Base-by-base conservation (phyloP, 1,284 basidiomycete genomes). In the Rhodotorula sp. region DNA sequence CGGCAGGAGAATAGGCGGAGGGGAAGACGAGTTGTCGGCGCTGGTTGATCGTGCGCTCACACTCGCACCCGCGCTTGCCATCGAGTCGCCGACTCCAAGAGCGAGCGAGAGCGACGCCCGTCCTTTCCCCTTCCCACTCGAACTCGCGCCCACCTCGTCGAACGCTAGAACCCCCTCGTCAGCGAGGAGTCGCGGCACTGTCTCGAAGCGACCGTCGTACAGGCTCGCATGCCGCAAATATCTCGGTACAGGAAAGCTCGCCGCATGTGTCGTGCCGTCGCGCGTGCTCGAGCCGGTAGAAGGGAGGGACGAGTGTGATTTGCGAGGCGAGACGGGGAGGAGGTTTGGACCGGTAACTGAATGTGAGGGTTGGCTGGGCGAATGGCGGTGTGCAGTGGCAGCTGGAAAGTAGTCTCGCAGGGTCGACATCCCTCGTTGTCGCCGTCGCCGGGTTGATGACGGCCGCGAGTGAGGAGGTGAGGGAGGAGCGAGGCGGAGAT, bases 1-100 rank as follows among this genome's bases (percentile, higher is more conserved):
- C 27, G 90, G 91, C n/a, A 92, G 81, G 59, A 83, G 81, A 64
- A 80, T 72, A 11, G 44, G 55, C 9, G 59, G 36, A 17, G 19
- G 13, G 39, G 39, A 17, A 44, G 39, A 44, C 7, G 39, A 13
- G 39, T 39, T 39, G 36, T 44, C 39, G 39, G 11, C 39, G 19
- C 39, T 13, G 9, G 0, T 60, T 59, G 6, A 51, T n/a, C 30
- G 17, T 46, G 9, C 46, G n/a, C 27, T 29, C 0, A n/a, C n/a
- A 10, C 24, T 27, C n/a, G 24, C 13, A 15, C 22, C 13, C 49
- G 1, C 5, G 9, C 19, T 15, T 19, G n/a, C 29, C 47, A 51
- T 2, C 9, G 19, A 22, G 29, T 27, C 20, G 22, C 29, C 22
- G 30, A 32, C 24, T 11, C 24, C 24, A 36, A 52, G n/a, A 8